These are phyloP conservation scores for Crithidia acanthocephali DNA, from an alignment of 208 protist species.

Conservation along the genomic window DNA sequence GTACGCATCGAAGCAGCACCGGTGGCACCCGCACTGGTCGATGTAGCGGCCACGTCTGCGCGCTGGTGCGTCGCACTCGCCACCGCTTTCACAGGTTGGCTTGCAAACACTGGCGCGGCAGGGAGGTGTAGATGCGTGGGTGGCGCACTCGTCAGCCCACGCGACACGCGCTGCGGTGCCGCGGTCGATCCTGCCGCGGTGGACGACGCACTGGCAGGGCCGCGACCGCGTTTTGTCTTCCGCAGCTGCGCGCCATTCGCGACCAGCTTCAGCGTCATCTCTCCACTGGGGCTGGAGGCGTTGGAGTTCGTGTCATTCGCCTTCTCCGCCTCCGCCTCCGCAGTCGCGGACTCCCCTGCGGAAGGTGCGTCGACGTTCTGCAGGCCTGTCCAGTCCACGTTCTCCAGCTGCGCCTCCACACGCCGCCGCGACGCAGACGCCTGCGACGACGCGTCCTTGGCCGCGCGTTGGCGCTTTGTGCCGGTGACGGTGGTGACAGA, in stretches of 20 bases:
- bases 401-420: not conserved
- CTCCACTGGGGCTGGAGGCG: not conserved
- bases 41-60: not conserved
- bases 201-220: conserved; percentile 1
- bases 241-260: conserved; percentile 27
- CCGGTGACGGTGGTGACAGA: not conserved
- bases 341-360: not conserved
- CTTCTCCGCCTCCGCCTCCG: not conserved
- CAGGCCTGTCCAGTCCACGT: not conserved
- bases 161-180: not conserved
- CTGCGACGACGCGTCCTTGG: not conserved
- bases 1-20: not conserved
- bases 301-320: not conserved
- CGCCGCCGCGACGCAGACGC: not conserved
- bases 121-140: conserved; percentile 18
- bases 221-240: conserved; percentile 14
- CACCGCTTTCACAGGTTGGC: not conserved
- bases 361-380: not conserved
- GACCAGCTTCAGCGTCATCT: conserved; percentile 19
- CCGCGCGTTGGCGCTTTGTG: conserved; percentile 11
- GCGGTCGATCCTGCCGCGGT: not conserved
- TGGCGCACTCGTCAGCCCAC: not conserved
- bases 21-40: not conserved
- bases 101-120: conserved; percentile 18
- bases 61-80: not conserved